phyloP scores from a whole-genome alignment of 2,329 filamentous ascomycete species.

The Colletotrichum sp. region DNA sequence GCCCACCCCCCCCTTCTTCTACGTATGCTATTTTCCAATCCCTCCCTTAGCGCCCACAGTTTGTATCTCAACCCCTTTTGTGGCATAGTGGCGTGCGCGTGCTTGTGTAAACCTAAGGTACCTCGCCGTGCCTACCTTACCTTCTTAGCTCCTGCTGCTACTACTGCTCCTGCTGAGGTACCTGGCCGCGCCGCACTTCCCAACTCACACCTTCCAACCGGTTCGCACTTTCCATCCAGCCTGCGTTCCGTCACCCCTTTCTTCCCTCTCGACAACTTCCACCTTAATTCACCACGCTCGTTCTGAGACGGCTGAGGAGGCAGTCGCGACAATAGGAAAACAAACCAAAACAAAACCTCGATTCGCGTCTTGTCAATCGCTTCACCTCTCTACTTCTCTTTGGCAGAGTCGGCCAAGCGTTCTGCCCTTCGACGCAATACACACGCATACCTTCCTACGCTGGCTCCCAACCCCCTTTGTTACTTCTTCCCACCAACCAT shows the following conservation, averaged over 20 bases:
- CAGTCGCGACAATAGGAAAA: neutral
- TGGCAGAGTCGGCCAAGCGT: neutral
- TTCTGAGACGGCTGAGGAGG: slow-evolving; percentile 2
- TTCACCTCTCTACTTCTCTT: neutral
- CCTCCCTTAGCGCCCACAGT: slow-evolving; percentile 8
- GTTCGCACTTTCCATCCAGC: slow-evolving; percentile 2
- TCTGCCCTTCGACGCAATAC: neutral
- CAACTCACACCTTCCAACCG: neutral
- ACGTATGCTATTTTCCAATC: neutral
- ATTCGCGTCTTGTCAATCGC: neutral
- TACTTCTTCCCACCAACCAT: neutral
- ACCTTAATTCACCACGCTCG: slow-evolving; percentile 17
- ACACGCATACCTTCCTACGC: neutral
- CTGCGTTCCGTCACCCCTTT: slow-evolving; percentile 21
- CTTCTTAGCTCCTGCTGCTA: neutral
- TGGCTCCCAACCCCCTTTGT: neutral
- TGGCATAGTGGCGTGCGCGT: slow-evolving; percentile 10
- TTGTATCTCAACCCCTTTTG: slow-evolving; percentile 19
- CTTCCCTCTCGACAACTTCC: neutral
- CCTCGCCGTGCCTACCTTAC: neutral
- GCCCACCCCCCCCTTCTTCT: slow-evolving; percentile 17
- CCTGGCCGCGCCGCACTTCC: neutral
- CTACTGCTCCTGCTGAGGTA: neutral
- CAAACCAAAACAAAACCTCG: neutral
- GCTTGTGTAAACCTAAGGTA: neutral